Evolutionary conservation across 352 stramenopile species (phyloP).

Genomic region (Peronospora tabacina): DNA sequence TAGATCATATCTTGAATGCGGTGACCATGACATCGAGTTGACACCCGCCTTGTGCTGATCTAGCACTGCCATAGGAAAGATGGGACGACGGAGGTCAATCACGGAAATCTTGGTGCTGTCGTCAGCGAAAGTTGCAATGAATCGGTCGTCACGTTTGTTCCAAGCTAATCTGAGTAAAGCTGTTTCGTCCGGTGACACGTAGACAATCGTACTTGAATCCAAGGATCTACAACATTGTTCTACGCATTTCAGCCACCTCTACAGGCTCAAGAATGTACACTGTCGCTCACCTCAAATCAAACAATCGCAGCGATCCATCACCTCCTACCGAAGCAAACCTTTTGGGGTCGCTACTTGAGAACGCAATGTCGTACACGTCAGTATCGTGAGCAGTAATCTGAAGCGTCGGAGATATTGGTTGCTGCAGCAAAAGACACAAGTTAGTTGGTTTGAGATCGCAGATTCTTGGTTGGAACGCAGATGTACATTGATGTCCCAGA

Average conservation of each 20-base stretch:
- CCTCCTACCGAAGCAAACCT: conserved; percentile 95
- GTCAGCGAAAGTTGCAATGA: conserved; percentile 91
- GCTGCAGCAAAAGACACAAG: conserved; percentile 19
- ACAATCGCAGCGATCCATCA: conserved; percentile 94
- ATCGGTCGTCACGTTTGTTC: conserved; percentile 97
- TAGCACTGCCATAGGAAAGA: conserved; percentile 87
- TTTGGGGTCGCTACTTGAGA: conserved; percentile 88
- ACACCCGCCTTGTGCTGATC: conserved; percentile 87
- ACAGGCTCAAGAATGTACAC: background rate
- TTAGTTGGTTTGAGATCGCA: background rate
- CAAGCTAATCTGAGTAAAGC: conserved; percentile 92
- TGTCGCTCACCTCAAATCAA: conserved; percentile 89
- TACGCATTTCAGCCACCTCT: conserved; percentile 1
- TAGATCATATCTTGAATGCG: conserved; percentile 88
- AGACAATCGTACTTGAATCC: conserved; percentile 95
- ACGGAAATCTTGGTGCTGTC: conserved; percentile 90
- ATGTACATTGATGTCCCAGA: conserved; percentile 95
- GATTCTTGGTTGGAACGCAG: background rate
- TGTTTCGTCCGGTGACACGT: conserved; percentile 84
- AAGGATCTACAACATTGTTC: conserved; percentile 35
- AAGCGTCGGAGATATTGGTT: conserved; percentile 64
- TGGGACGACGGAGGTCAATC: conserved; percentile 93
- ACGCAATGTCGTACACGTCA: conserved; percentile 98
- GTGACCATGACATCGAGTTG: conserved; percentile 96
- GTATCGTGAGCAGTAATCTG: conserved; percentile 98